Evolutionary conservation across 169 alveolate species (phyloP).

Genomic region (Theileria luwenshuni): DNA sequence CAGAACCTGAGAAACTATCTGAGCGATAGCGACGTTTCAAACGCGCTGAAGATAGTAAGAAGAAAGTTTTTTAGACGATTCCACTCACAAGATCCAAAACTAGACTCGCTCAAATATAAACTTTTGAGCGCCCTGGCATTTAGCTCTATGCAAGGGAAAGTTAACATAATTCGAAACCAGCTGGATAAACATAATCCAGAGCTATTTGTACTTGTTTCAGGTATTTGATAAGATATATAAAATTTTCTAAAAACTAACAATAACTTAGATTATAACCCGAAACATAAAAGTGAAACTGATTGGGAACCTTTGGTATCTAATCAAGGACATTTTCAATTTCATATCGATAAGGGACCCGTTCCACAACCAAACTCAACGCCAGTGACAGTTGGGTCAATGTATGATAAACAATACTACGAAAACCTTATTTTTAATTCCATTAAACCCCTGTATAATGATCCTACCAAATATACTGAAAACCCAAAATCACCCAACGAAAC

Average conservation of each 20-base stretch:
- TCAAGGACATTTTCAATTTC: slow-evolving; percentile 5
- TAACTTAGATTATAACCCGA: slow-evolving; percentile 9
- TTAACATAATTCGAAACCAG: background rate
- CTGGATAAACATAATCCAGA: slow-evolving; percentile 5
- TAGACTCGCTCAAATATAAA: slow-evolving; percentile 9
- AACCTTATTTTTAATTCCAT: background rate
- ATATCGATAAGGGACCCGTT: background rate
- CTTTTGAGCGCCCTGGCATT: slow-evolving; percentile 17
- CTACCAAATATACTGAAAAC: background rate
- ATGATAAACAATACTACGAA: slow-evolving; percentile 6
- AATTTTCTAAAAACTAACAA: background rate
- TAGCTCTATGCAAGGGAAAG: slow-evolving; percentile 22
- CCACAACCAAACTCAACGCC: background rate
- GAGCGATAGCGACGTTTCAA: slow-evolving; percentile 16
- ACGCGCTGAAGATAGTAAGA: slow-evolving; percentile 22
- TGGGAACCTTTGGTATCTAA: slow-evolving; percentile 19
- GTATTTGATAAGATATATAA: background rate
- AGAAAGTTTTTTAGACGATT: slow-evolving; percentile 15
- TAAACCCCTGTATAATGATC: slow-evolving; percentile 12
- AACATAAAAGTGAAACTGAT: slow-evolving; percentile 9
- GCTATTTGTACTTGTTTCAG: slow-evolving; percentile 17
- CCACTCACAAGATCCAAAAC: background rate
- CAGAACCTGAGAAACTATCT: slow-evolving; percentile 20
- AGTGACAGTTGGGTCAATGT: slow-evolving; percentile 9
- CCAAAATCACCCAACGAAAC: background rate